Evolutionary conservation across 345 rosid genomes (phyloP).

Genomic region (Erucastrum elatum): DNA sequence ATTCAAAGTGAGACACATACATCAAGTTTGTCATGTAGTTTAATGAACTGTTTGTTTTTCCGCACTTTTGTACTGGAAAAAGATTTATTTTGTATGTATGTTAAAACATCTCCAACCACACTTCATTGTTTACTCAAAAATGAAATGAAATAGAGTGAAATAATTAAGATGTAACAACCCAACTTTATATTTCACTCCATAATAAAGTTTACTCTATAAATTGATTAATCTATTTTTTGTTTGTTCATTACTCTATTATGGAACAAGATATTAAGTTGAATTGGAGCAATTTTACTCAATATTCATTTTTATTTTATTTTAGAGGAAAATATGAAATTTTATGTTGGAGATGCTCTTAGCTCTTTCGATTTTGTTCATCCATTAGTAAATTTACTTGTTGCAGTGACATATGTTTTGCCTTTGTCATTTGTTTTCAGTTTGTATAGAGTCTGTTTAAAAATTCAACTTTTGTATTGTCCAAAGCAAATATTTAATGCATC

Average conservation of each 20-base stretch:
- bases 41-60: slow-evolving; percentile 5
- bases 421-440: background rate
- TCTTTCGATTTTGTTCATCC: background rate
- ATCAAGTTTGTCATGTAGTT: slow-evolving; percentile 3
- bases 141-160: too few species aligned
- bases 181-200: too few species aligned
- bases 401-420: background rate
- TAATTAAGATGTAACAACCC: too few species aligned
- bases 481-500: background rate
- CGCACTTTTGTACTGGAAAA: background rate
- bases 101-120: too few species aligned
- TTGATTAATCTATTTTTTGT: too few species aligned
- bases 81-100: background rate
- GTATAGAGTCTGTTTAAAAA: background rate
- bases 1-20: background rate
- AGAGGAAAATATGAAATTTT: too few species aligned
- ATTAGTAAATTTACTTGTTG: background rate
- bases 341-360: background rate
- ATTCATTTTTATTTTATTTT: too few species aligned
- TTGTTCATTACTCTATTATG: too few species aligned
- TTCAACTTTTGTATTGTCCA: background rate
- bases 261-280: too few species aligned
- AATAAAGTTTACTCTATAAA: too few species aligned
- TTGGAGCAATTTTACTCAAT: too few species aligned
- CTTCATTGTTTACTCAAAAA: too few species aligned